phyloP scores from a whole-genome alignment of 1,139 yeast genomes.

The Lodderomyces margitis region DNA sequence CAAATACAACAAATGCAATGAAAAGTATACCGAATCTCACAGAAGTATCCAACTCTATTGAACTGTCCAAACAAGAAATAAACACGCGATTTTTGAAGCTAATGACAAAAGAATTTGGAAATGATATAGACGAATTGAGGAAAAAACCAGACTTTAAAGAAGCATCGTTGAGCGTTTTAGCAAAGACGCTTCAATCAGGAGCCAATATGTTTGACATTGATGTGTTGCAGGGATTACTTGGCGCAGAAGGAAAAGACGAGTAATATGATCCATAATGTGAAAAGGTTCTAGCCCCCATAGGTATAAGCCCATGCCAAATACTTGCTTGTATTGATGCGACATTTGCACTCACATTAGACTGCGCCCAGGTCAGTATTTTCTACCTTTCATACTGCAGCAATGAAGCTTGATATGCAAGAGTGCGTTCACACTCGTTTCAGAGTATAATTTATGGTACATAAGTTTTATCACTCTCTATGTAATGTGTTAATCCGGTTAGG shows the following conservation, averaged over 20 bases:
- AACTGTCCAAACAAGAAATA: conserved; percentile 37
- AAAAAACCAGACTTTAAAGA: conserved; percentile 62
- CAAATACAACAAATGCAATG: conserved; percentile 17
- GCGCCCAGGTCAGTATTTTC: no score
- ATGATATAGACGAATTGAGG: conserved; percentile 63
- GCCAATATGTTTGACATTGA: conserved; percentile 66
- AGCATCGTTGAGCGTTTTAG: conserved; percentile 59
- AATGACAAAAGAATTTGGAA: conserved; percentile 59
- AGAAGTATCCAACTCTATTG: conserved; percentile 12
- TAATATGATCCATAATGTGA: no score
- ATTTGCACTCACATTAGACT: no score
- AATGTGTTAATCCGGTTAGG: no score
- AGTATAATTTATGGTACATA: no score
- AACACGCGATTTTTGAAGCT: conserved; percentile 53
- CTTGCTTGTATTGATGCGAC: no score
- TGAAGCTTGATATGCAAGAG: no score
- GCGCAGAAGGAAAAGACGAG: conserved; percentile 5
- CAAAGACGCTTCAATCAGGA: conserved; percentile 65
- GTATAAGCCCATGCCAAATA: no score
- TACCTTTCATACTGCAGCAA: no score
- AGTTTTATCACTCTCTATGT: no score
- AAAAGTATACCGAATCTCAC: conserved; percentile 12
- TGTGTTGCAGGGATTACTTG: conserved; percentile 44
- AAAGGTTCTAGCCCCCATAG: no score
- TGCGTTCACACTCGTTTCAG: no score